Conservation (phyloP, 2,329 filamentous ascomycete species). For the Alternaria panax region DNA sequence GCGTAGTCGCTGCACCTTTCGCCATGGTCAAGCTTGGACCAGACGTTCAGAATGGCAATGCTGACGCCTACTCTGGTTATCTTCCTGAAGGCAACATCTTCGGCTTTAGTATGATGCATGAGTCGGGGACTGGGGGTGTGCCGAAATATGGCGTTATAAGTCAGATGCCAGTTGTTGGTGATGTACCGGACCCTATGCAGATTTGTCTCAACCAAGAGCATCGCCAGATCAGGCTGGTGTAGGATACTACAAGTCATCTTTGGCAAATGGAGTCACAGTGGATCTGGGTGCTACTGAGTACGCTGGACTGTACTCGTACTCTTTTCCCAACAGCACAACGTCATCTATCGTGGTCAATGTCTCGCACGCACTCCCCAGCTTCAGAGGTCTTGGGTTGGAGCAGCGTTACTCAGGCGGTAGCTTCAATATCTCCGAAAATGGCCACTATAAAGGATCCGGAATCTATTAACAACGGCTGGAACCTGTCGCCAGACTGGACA, state of each 20-base stretch:
- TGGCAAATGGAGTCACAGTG: constrained; percentile 63
- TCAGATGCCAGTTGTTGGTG: constrained; percentile 44
- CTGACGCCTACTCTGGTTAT: constrained; percentile 49
- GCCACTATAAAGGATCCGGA: constrained; percentile 66
- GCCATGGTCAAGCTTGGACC: constrained; percentile 49
- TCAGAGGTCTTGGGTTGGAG: constrained; percentile 65
- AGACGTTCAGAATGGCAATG: constrained; percentile 39
- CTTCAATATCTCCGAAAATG: constrained; percentile 60
- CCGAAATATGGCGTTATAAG: constrained; percentile 48
- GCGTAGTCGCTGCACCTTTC: constrained; percentile 48
- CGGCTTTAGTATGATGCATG: constrained; percentile 48
- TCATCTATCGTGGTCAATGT: constrained; percentile 67
- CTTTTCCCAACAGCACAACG: constrained; percentile 56
- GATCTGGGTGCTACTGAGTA: constrained; percentile 66
- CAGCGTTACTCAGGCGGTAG: constrained; percentile 69
- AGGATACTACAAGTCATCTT: constrained; percentile 67
- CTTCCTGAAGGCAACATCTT: constrained; percentile 41
- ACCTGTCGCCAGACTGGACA: constrained; percentile 66
- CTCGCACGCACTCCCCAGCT: constrained; percentile 69
- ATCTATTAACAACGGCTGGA: constrained; percentile 73
- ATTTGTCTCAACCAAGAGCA: constrained; percentile 62
- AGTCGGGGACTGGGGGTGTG: constrained; percentile 46
- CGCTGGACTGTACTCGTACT: constrained; percentile 67
- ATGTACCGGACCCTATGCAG: constrained; percentile 60
- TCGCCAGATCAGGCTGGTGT: constrained; percentile 62